Percentiles rank a stretch among this genome's conserved stretches.
Evolutionary conservation across 1,139 yeast genomes (phyloP).

Genomic region (Saccharomyces hybrid): DNA sequence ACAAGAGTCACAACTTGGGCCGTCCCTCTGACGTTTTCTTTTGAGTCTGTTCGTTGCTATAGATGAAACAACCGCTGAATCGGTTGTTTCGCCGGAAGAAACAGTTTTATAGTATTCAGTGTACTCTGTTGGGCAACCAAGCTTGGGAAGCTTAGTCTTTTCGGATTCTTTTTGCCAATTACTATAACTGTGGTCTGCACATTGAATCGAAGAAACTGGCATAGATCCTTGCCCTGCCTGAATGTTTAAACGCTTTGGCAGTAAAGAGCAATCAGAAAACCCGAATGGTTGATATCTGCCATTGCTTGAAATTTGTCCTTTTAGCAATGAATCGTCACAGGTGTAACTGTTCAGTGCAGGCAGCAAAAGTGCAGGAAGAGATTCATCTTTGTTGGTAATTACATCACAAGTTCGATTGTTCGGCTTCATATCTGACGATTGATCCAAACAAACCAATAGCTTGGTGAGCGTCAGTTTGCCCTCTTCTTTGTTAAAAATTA

Average conservation of each 20-base stretch:
- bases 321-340: neutral
- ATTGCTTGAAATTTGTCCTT: neutral
- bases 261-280: neutral
- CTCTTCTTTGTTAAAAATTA: neutral
- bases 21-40: conserved; percentile 52
- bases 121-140: neutral
- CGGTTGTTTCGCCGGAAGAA: neutral
- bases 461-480: neutral
- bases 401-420: neutral
- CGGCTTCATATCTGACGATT: neutral
- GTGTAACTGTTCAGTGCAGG: neutral
- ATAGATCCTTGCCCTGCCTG: neutral
- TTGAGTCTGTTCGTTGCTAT: neutral
- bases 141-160: neutral
- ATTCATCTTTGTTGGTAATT: neutral
- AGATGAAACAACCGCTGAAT: neutral
- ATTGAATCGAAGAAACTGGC: neutral
- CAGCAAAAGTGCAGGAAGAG: neutral
- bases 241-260: neutral
- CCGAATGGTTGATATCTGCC: neutral
- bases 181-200: neutral
- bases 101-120: neutral
- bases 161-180: neutral
- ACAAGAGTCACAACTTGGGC: conserved; percentile 72
- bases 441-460: neutral